Conservation (phyloP, 306 rosid species). For the Fagus sylvatica region DNA sequence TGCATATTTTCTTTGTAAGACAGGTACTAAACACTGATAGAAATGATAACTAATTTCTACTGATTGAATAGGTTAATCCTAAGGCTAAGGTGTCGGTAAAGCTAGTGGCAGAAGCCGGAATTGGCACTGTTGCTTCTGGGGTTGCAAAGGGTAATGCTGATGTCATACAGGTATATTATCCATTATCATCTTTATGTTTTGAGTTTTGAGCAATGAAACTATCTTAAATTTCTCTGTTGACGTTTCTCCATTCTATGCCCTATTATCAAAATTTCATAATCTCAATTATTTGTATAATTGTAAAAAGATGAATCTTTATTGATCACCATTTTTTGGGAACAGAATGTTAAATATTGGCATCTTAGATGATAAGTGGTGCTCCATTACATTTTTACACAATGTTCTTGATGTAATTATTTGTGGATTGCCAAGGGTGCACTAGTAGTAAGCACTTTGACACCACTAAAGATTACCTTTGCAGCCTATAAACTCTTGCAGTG, state of each 20-base stretch:
- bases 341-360: neutral
- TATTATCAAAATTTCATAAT: neutral
- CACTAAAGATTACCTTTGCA: neutral
- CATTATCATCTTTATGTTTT: neutral
- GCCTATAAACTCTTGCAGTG: neutral
- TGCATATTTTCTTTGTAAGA: constrained; percentile 15
- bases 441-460: neutral
- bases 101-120: constrained; percentile 98
- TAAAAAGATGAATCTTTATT: neutral
- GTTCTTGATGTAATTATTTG: neutral
- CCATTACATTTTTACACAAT: neutral
- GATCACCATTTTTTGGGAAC: neutral
- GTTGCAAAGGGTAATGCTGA: constrained; percentile 99
- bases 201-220: neutral
- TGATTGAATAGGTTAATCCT: constrained; percentile 80
- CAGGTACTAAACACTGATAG: constrained; percentile 25
- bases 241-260: neutral
- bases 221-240: neutral
- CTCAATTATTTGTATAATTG: neutral
- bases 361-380: neutral
- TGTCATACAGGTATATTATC: constrained; percentile 73
- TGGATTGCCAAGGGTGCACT: neutral
- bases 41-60: constrained; percentile 19
- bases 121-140: constrained; percentile 99
- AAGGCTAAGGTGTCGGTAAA: constrained; percentile 96